Base-by-base conservation (phyloP, 495 filamentous ascomycete species). In the Penicillium arizonense region DNA sequence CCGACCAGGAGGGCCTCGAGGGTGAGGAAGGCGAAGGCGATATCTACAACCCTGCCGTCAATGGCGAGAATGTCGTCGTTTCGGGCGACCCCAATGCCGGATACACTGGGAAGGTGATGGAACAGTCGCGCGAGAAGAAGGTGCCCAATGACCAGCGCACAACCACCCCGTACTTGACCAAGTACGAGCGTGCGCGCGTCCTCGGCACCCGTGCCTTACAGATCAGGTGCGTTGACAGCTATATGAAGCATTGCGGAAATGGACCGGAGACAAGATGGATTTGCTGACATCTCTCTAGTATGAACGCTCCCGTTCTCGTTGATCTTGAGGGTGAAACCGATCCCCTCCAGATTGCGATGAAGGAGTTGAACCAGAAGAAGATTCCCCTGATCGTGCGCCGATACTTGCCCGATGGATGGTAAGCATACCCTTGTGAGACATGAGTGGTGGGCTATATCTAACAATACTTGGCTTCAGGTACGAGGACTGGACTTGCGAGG, bases 81-180 rank as follows among this genome's bases (percentile, higher is more conserved):
- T 81, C 85, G 6, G 88, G 87, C 36, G 92, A 96, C 62, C 84
- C 88, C 20, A 86, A 84, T 47, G 85, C 88, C 35, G 82, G 82
- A 23, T 67, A 73, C 18, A 72, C 75, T 1, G 73, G 72, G 45
- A 73, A 73, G 53, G 75, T 78, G 56, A 79, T 85, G 59, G 76
- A 77, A 62, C 86, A 84, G 56, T 69, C 84, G 55, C 89, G 89
- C 66, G 87, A 90, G 67, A 97, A 94, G 79, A 92, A 88, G 73
- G 88, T 98, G 38, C 82, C 91, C 28, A 87, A 90, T 56, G 91
- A 96, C 47, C 80, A 94, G 76, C 83, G 94, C 58, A 86, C 82
- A 6, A 97, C 95, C 2, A 98, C 94, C 38, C 95, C 94, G 5
- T 98, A 96, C 78, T 95, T 98, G 91, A 98, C 94, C 60, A 98